Percentiles rank a stretch among this genome's conserved stretches.
Conservation (phyloP, 2,329 filamentous ascomycete genomes). For the Ceratocystis destructans region DNA sequence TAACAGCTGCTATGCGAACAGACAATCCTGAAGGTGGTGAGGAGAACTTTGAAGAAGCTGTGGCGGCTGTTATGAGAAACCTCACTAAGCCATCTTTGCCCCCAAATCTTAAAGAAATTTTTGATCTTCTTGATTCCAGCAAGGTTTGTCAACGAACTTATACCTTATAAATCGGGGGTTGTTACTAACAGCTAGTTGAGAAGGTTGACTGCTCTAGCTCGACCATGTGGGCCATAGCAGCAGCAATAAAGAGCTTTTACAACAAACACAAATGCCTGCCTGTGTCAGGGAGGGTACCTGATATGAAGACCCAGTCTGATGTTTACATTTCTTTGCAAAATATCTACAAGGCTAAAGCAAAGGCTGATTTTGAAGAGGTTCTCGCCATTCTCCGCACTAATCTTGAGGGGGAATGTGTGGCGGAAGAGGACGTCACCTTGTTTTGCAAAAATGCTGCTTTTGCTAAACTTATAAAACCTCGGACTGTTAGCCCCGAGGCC, state of each 20-base stretch:
- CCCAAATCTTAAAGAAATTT: conserved; percentile 60
- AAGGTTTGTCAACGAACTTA: conserved; percentile 3
- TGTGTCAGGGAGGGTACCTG: conserved; percentile 73
- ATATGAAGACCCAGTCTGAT: conserved; percentile 91
- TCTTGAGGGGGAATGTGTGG: conserved; percentile 39
- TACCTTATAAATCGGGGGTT: not conserved
- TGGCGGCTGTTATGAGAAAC: conserved; percentile 76
- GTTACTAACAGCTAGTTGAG: not conserved
- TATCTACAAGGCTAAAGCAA: conserved; percentile 81
- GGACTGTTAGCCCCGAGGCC: conserved; percentile 13
- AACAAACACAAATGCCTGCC: conserved; percentile 59
- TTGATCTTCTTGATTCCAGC: conserved; percentile 29
- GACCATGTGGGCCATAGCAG: conserved; percentile 75
- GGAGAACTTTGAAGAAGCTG: conserved; percentile 93
- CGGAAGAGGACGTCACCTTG: conserved; percentile 63
- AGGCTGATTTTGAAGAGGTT: conserved; percentile 64
- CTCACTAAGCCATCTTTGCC: conserved; percentile 56
- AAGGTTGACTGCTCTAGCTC: conserved; percentile 1
- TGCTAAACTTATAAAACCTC: conserved; percentile 66
- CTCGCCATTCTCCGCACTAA: conserved; percentile 45
- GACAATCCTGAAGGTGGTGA: conserved; percentile 74
- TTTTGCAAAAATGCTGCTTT: conserved; percentile 95
- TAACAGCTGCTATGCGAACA: conserved; percentile 53
- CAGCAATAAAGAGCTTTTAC: conserved; percentile 67
- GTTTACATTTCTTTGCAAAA: conserved; percentile 86